Conservation (phyloP, 1,284 basidiomycete genomes). For the Pterulicium gracile region DNA sequence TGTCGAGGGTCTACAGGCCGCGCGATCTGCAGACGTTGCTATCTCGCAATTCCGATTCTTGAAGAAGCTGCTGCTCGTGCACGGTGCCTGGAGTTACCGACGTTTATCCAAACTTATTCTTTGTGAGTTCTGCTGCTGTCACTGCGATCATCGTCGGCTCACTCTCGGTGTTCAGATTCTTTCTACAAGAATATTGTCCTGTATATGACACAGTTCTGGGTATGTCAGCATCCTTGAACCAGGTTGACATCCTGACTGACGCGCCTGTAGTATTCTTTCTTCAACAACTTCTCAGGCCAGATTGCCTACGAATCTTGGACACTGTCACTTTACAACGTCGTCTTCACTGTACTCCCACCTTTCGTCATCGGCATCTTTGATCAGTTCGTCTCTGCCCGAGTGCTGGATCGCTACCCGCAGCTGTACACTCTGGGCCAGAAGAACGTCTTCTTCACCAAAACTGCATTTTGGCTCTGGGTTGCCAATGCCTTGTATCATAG, state of each 20-base stretch:
- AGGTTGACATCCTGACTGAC: slow-evolving; percentile 5
- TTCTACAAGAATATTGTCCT: slow-evolving; percentile 97
- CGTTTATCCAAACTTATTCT: slow-evolving; percentile 92
- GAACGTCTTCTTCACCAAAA: slow-evolving; percentile 88
- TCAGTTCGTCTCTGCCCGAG: slow-evolving; percentile 94
- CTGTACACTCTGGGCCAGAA: slow-evolving; percentile 88
- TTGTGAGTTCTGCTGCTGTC: slow-evolving; percentile 40
- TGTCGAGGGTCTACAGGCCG: slow-evolving; percentile 93
- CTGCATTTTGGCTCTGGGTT: slow-evolving; percentile 93
- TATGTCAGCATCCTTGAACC: slow-evolving; percentile 25
- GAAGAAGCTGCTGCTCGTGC: slow-evolving; percentile 92
- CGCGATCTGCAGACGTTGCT: slow-evolving; percentile 91
- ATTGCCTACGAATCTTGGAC: slow-evolving; percentile 99
- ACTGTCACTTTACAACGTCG: slow-evolving; percentile 85
- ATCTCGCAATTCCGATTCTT: slow-evolving; percentile 98
- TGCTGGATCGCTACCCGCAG: slow-evolving; percentile 96
- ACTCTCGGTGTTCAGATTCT: slow-evolving; percentile 46
- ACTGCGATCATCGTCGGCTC: slow-evolving; percentile 3
- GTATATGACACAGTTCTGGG: slow-evolving; percentile 98
- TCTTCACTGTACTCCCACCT: slow-evolving; percentile 92
- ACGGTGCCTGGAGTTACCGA: slow-evolving; percentile 98
- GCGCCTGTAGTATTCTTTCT: slow-evolving; percentile 77
- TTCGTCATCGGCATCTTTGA: slow-evolving; percentile 97
- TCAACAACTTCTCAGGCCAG: slow-evolving; percentile 98
- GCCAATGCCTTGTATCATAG: slow-evolving; percentile 92